Conservation (phyloP, 208 protist genomes). For the Acanthamoeba sp. region DNA sequence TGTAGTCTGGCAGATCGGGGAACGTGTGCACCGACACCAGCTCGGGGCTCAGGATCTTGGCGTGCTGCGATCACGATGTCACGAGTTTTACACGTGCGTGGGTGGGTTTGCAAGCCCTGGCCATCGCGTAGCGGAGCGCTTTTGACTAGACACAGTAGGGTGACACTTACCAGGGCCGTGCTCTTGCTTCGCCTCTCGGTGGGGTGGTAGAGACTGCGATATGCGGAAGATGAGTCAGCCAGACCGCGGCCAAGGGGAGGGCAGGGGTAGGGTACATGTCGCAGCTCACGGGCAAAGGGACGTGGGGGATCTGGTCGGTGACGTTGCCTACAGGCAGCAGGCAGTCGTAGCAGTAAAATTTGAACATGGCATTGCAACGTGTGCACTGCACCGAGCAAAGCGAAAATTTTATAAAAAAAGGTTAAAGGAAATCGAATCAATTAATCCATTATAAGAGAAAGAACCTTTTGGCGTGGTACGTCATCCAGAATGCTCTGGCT, state of each 20-base stretch:
- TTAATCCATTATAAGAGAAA: too few relatives aligned
- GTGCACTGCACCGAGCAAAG: not conserved
- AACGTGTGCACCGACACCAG: not conserved
- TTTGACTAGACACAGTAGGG: too few relatives aligned
- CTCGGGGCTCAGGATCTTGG: not conserved
- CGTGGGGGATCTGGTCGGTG: not conserved
- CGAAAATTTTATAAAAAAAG: not conserved
- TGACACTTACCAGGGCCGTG: not conserved
- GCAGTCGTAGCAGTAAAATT: conserved; percentile 37
- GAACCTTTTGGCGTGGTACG: not conserved
- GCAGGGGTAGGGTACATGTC: conserved; percentile 13
- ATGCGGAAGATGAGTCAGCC: not conserved
- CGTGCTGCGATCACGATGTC: not conserved
- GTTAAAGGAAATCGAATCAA: too few relatives aligned
- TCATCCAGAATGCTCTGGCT: not conserved
- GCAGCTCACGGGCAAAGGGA: not conserved
- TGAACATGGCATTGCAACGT: conserved; percentile 12
- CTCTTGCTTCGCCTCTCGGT: conserved; percentile 22
- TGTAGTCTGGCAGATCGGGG: conserved; percentile 24
- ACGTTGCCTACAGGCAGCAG: not conserved
- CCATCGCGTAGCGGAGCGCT: too few relatives aligned
- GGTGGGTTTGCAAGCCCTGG: too few relatives aligned
- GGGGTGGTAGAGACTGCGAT: conserved; percentile 7
- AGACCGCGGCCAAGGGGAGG: not conserved
- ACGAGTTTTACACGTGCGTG: too few relatives aligned